A percentile compares a stretch with the other conserved stretches of the same genome.
These are phyloP conservation scores for Ramaria sp. DNA, from an alignment of 768 basidiomycete species.

Conservation along the genomic window DNA sequence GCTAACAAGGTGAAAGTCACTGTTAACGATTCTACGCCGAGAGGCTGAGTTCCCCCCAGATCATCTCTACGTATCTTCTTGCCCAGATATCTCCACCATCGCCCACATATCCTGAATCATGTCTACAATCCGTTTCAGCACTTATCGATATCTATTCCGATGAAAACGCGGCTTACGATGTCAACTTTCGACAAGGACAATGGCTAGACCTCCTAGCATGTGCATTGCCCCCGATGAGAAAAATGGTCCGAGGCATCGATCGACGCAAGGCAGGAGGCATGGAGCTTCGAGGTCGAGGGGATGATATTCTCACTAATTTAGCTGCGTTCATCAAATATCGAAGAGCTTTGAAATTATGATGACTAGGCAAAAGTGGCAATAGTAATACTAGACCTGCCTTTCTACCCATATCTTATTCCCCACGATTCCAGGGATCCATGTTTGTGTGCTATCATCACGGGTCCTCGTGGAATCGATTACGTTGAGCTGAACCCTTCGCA, in stretches of 20 bases:
- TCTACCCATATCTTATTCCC: too few species aligned
- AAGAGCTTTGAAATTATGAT: slow-evolving; percentile 37
- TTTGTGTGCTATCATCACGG: too few species aligned
- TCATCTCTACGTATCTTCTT: slow-evolving; percentile 53
- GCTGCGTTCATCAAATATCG: slow-evolving; percentile 69
- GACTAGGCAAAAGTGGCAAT: not conserved
- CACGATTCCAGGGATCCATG: too few species aligned
- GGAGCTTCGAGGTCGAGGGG: slow-evolving; percentile 57
- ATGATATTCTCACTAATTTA: slow-evolving; percentile 68
- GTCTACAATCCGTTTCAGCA: slow-evolving; percentile 70
- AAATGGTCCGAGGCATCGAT: slow-evolving; percentile 54
- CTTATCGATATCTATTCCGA: slow-evolving; percentile 92
- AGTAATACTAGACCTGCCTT: too few species aligned
- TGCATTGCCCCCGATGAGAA: slow-evolving; percentile 53
- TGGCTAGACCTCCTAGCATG: slow-evolving; percentile 44
- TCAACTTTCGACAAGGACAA: slow-evolving; percentile 59
- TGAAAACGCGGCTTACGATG: slow-evolving; percentile 68
- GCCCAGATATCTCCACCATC: slow-evolving; percentile 31
- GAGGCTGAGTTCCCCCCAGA: slow-evolving; percentile 17
- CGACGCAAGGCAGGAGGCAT: slow-evolving; percentile 53
- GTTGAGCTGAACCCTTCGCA: too few species aligned
- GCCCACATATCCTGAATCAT: slow-evolving; percentile 46
- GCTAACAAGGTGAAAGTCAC: slow-evolving; percentile 44
- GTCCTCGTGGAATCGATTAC: too few species aligned
- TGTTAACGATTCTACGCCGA: not conserved